Conservation (phyloP, 2,329 filamentous ascomycete species). For the Aspergillus pseudonomiae region DNA sequence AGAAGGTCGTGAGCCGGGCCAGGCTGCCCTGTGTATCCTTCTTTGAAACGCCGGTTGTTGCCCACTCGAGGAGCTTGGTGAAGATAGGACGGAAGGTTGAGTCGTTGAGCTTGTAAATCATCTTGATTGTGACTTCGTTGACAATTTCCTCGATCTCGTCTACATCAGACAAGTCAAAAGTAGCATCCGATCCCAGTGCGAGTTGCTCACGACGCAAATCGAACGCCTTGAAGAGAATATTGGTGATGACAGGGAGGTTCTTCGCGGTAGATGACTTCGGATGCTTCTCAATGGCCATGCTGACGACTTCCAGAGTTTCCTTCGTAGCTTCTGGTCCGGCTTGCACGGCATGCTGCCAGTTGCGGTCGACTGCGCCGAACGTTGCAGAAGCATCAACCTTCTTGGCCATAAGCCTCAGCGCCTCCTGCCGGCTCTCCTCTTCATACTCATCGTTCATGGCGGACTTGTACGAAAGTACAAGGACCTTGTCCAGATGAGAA, state of each 20-base stretch:
- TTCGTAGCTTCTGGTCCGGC: slow-evolving; percentile 66
- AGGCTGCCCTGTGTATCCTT: slow-evolving; percentile 61
- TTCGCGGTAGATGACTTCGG: slow-evolving; percentile 78
- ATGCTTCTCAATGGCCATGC: slow-evolving; percentile 73
- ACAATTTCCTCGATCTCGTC: slow-evolving; percentile 64
- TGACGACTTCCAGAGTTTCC: slow-evolving; percentile 72
- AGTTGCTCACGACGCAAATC: slow-evolving; percentile 49
- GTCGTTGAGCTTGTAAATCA: slow-evolving; percentile 97
- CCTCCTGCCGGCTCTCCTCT: slow-evolving; percentile 67
- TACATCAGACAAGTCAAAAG: slow-evolving; percentile 52
- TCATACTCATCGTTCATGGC: slow-evolving; percentile 65
- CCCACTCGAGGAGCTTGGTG: slow-evolving; percentile 81
- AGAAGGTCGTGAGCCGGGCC: slow-evolving; percentile 73
- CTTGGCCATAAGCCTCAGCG: slow-evolving; percentile 74
- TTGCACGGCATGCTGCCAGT: slow-evolving; percentile 68
- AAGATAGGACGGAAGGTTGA: slow-evolving; percentile 91
- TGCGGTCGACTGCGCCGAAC: slow-evolving; percentile 71
- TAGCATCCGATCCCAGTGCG: slow-evolving; percentile 28
- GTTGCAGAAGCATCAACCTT: slow-evolving; percentile 77
- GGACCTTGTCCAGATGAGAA: slow-evolving; percentile 70
- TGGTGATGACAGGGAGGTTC: slow-evolving; percentile 70
- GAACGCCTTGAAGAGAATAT: slow-evolving; percentile 58
- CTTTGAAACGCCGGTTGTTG: slow-evolving; percentile 62
- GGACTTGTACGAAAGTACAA: slow-evolving; percentile 73
- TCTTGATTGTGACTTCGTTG: slow-evolving; percentile 76